Evolutionary conservation across 306 rosid species (phyloP).

Genomic region (barrel medic (Medicago truncatula)): DNA sequence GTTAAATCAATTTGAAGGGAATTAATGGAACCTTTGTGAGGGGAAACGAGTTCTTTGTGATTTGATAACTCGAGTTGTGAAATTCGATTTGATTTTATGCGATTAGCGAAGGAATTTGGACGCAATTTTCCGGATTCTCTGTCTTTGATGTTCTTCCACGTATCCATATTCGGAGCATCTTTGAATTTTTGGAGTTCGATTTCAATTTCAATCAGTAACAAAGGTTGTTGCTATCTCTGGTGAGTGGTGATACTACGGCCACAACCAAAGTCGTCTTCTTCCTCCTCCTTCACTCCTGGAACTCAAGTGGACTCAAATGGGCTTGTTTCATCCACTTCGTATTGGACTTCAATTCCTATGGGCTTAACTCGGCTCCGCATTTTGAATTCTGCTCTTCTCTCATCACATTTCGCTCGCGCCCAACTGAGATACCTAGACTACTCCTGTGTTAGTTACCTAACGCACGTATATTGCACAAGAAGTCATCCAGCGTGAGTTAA

Average conservation of each 20-base stretch:
- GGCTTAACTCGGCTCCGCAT: no score
- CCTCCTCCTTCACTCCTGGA: neutral
- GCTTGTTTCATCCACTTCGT: no score
- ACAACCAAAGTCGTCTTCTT: neutral
- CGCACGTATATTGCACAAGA: no score
- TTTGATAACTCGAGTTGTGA: constrained; percentile 67
- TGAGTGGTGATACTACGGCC: neutral
- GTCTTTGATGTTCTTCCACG: constrained; percentile 93
- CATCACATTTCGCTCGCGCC: no score
- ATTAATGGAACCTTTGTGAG: constrained; percentile 86
- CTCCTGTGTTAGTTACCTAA: no score
- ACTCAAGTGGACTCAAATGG: neutral
- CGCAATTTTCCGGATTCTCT: constrained; percentile 80
- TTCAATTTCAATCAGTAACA: neutral
- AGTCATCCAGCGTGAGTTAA: no score
- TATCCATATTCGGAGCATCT: constrained; percentile 91
- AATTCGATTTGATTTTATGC: constrained; percentile 70
- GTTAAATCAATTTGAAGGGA: constrained; percentile 91
- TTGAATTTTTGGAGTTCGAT: constrained; percentile 27
- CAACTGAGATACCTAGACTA: no score
- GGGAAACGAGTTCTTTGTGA: constrained; percentile 71
- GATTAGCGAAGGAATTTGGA: constrained; percentile 63
- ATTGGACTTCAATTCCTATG: no score
- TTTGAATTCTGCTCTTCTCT: no score
- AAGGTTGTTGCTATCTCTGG: neutral